phyloP scores from a whole-genome alignment of 768 basidiomycete species.

The Trametes gibbosa region DNA sequence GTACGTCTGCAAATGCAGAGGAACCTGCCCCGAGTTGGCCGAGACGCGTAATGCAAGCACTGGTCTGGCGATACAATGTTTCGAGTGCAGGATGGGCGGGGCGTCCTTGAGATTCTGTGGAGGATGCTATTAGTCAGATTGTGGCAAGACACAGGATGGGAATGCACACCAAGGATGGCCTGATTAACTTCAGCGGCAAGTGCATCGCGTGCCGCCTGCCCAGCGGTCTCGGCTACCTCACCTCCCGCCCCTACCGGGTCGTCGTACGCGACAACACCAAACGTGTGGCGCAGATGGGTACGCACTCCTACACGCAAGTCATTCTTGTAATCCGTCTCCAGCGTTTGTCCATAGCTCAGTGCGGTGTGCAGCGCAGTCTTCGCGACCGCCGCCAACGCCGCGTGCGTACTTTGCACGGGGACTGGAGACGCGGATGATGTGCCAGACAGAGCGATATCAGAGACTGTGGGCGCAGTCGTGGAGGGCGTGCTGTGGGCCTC shows the following conservation, averaged over 20 bases:
- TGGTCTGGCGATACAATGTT: constrained; percentile 72
- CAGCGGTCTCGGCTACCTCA: constrained; percentile 62
- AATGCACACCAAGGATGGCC: constrained; percentile 66
- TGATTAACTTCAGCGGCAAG: constrained; percentile 78
- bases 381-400: constrained; percentile 21
- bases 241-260: constrained; percentile 69
- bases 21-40: constrained; percentile 69
- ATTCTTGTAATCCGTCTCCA: constrained; percentile 66
- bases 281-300: constrained; percentile 67
- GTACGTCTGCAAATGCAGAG: constrained; percentile 81
- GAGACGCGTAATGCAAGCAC: constrained; percentile 66
- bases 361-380: constrained; percentile 62
- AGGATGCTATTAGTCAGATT: background rate
- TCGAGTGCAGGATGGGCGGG: constrained; percentile 73
- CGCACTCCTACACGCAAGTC: constrained; percentile 64
- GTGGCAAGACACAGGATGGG: background rate
- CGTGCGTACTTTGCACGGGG: constrained; percentile 13
- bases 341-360: constrained; percentile 68
- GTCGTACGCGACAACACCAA: constrained; percentile 77
- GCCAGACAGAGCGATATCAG: constrained; percentile 12
- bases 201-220: constrained; percentile 59
- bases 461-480: constrained; percentile 8
- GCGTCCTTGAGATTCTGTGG: constrained; percentile 72
- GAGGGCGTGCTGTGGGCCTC: constrained; percentile 24
- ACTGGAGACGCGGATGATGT: constrained; percentile 24